Evolutionary conservation across 352 stramenopile species (phyloP), one percentile per base, ranked within the genome.

Genomic region (Sclerospora graminicola): DNA sequence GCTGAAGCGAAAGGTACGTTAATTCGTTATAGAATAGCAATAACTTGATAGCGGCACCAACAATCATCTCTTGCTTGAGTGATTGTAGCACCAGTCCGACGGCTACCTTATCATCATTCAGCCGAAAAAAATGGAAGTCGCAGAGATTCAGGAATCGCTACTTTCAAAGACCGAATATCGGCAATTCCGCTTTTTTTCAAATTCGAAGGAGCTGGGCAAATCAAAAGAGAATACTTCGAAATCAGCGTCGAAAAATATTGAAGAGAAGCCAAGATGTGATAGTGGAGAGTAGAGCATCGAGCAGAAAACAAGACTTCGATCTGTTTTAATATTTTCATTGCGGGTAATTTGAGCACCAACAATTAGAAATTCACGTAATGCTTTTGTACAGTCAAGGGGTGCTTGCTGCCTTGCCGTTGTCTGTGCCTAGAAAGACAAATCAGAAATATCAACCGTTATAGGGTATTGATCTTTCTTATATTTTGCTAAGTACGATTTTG

Each of bases 51-150:
- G n/a, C n/a, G 2, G 19, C 28, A 26, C 33, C 15, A 10, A 5
- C 8, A 19, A 29, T 19, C 27, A 1, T 29, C 15, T 8, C 13
- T 23, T 7, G 8, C 16, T 44, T n/a, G 10, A 9, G 27, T 39
- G 27, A 11, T 54, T 63, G 11, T 38, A 84, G 75, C 59, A 61
- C 21, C 58, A 82, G 18, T 84, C 78, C 23, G 75, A 89, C 26
- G 81, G 78, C 16, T 92, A 84, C 31, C 52, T 92, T 24, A 63
- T 83, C 34, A 87, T 92, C 46, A 72, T 88, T 33, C 81, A 89
- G 49, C 81, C 81, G 2, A 92, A 92, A 60, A 71, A 78, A 7
- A 54, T 66, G 4, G 81, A 92, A 42, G 53, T 89, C 0, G 65
- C 74, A 1, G 77, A 89, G 46, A 92, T 92, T 39, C 81, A 92